Evolutionary conservation across 192 early-diverging fungal species (phyloP).

Genomic region (Pilobolus umbonatus): DNA sequence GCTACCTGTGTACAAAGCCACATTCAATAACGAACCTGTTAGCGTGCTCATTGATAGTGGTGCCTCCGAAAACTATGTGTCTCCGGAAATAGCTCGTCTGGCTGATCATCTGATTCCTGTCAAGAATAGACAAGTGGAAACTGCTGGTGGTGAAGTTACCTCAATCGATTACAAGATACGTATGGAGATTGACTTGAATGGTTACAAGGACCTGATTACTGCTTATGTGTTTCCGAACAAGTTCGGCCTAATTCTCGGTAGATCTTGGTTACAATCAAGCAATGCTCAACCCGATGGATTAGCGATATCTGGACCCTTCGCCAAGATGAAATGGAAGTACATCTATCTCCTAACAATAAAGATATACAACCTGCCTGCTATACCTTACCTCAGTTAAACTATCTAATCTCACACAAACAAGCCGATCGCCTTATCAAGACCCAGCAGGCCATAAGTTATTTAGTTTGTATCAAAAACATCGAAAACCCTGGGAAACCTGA

Average conservation of each 20-base stretch:
- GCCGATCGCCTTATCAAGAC: no score
- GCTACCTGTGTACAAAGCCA: background rate
- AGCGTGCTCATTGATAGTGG: background rate
- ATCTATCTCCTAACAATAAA: background rate
- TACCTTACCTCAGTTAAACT: no score
- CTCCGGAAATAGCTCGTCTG: background rate
- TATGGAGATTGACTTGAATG: background rate
- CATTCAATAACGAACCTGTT: background rate
- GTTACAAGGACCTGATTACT: background rate
- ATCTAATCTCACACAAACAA: no score
- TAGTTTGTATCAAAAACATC: no score
- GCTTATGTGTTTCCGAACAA: background rate
- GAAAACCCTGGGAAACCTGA: no score
- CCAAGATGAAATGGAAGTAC: background rate
- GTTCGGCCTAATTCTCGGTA: no score
- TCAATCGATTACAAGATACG: background rate
- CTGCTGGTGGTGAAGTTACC: background rate
- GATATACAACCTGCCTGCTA: no score
- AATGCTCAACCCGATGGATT: no score
- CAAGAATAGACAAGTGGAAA: background rate
- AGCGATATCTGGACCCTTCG: no score
- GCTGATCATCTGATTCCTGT: background rate
- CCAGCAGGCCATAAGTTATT: no score
- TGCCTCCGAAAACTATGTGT: constrained; percentile 2
- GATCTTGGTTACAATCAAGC: no score